Evolutionary conservation across 805 yeast genomes (phyloP).

Genomic region (Hanseniaspora lachancei): DNA sequence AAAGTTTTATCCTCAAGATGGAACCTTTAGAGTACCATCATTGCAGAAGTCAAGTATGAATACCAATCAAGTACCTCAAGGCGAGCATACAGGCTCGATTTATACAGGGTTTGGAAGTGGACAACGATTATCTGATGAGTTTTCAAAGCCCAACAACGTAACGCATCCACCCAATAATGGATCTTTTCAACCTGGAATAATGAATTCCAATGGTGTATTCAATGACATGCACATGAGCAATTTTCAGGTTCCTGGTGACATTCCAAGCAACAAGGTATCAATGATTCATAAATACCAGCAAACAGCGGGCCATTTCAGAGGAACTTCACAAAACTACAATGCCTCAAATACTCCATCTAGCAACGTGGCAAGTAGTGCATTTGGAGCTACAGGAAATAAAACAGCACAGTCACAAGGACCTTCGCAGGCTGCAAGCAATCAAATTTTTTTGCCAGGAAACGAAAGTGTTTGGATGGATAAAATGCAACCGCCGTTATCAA

Average conservation of each 20-base stretch:
- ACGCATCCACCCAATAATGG: not conserved
- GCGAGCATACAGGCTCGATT: not conserved
- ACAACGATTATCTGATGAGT: not conserved
- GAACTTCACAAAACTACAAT: not conserved
- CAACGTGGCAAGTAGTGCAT: not conserved
- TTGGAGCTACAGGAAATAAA: not conserved
- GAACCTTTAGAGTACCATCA: not conserved
- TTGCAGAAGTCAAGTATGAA: not conserved
- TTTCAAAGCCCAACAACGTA: not conserved
- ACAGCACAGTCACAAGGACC: not conserved
- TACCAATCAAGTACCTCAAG: not conserved
- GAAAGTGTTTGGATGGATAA: not conserved
- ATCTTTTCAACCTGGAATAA: not conserved
- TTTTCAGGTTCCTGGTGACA: not conserved
- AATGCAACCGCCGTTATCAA: not conserved
- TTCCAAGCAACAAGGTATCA: not conserved
- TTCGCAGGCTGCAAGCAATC: not conserved
- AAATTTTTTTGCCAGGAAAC: not conserved
- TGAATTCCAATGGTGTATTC: not conserved
- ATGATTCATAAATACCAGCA: not conserved
- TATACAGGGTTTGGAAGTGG: not conserved
- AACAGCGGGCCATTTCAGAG: not conserved
- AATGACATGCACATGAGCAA: not conserved
- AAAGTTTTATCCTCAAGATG: slow-evolving; percentile 10
- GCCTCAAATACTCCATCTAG: not conserved